Evolutionary conservation across 2,329 filamentous ascomycete species (phyloP).

Genomic region (Fusarium palustre): DNA sequence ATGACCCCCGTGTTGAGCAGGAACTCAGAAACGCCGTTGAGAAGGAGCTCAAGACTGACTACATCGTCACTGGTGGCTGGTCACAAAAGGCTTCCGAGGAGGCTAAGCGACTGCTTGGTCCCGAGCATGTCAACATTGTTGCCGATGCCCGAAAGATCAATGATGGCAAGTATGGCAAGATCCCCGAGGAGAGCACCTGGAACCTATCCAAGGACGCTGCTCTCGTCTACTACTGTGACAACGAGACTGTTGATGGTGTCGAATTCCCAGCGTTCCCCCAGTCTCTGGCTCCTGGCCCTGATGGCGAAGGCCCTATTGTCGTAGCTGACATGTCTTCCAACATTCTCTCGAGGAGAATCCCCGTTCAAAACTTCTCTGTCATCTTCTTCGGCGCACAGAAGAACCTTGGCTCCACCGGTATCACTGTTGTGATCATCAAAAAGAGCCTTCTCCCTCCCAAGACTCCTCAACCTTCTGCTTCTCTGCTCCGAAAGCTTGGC

Average conservation of each 20-base stretch:
- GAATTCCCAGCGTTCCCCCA: constrained; percentile 84
- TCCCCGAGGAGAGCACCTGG: constrained; percentile 83
- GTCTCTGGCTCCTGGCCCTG: constrained; percentile 65
- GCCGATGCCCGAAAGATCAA: constrained; percentile 74
- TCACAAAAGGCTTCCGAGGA: constrained; percentile 90
- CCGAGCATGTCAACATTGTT: constrained; percentile 80
- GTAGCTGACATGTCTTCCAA: constrained; percentile 96
- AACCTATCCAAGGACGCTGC: constrained; percentile 75
- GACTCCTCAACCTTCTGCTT: constrained; percentile 72
- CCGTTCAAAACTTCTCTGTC: constrained; percentile 81
- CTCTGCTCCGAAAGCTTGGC: constrained; percentile 77
- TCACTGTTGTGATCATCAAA: constrained; percentile 87
- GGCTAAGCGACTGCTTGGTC: constrained; percentile 79
- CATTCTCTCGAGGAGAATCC: constrained; percentile 84
- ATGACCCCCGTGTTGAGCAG: constrained; percentile 65
- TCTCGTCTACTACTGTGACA: constrained; percentile 91
- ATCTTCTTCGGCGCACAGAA: constrained; percentile 97
- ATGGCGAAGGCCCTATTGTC: constrained; percentile 77
- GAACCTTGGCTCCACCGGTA: constrained; percentile 87
- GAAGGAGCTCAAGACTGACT: constrained; percentile 83
- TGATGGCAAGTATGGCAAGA: constrained; percentile 85
- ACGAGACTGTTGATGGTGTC: constrained; percentile 94
- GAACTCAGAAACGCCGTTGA: constrained; percentile 73
- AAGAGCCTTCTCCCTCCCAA: constrained; percentile 81
- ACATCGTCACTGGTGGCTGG: constrained; percentile 89